Base-by-base conservation (phyloP, 2,329 filamentous ascomycete species). In the Paraphoma sp. region DNA sequence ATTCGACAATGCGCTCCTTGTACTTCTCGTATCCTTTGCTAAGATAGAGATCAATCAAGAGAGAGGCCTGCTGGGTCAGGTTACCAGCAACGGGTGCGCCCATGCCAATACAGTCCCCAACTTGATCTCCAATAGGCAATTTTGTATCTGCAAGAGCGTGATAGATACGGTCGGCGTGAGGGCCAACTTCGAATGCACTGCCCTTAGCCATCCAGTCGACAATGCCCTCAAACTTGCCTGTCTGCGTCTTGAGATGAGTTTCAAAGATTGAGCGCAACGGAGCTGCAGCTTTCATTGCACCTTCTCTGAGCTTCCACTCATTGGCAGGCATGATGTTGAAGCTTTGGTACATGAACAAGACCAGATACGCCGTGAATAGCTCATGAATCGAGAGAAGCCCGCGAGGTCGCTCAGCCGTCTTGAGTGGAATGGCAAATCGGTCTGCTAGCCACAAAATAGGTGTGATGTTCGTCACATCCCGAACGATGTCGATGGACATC, bases 381-480 rank as follows among this genome's bases (percentile, higher is more conserved):
- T 84, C 79, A 11, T 80, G 74, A 14, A 81, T 64, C 0, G 80
- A 77, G 16, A 84, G 45, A 7, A 84, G 50, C 2, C 89, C 89
- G 62, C 82, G 84, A 2, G 86, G 84, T 48, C 86, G 84, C 10
- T 85, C 79, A 2, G 75, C 71, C 0, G 85, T 87, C 78, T 91
- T 90, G 40, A 92, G 78, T 0, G 89, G 88, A 3, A 92, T 78
- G 47, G 86, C 85, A 70, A 91, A 89, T 4, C 83, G 82, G 2
- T 88, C 80, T 0, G 84, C 86, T 41, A 90, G 78, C 65, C 85
- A 91, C 64, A 86, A 81, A 3, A 87, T 85, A 6, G 89, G 88
- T 0, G 82, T 84, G 28, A 90, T 76, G 68, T 92, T 92, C 28
- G 86, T 88, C 1, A 92, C 84, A 57, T 91, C 87, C 23, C 87